Evolutionary conservation across 805 yeast species (phyloP), one percentile per base, ranked within the genome.

Genomic region (Candida verbasci): DNA sequence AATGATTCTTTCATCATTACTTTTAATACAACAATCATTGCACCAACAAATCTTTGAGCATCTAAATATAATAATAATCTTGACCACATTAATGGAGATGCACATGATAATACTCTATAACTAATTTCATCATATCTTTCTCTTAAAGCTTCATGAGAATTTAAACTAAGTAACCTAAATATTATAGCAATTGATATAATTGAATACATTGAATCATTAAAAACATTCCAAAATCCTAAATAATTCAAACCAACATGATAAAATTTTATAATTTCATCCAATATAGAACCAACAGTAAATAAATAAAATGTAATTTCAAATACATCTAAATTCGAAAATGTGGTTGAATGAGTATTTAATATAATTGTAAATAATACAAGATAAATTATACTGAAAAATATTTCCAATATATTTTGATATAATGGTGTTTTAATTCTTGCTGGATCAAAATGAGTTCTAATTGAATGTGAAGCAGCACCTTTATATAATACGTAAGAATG

Each of bases 41-140:
- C 86, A 27, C 96, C 96, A 33, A 86, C 85, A 56, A 87, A 86
- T 47, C 75, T 74, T 45, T 80, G 78, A 9, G 89, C 82, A 53
- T 87, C 96, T 48, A 86, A 69, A 58, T 71, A 86, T 24, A 87
- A 68, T 38, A 87, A 61, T 34, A 87, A 63, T 34, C 96, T 70
- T 2, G 84, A 73, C 94, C 95, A 87, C 74, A 87, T 80, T 45
- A 87, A 67, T 2, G 96, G 96, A 5, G 95, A 83, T 10, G 85
- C 88, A 50, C 88, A 72, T 0, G 95, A 80, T 32, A 87, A 59
- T 2, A 86, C 55, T 43, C 94, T 64, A 54, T 79, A 86, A 0
- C 94, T 72, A 5, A 77, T 65, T 44, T 71, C 70, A 50, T 79
- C 85, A 47, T 74, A 64, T 18, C 43, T 44, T 21, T 55, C 60